Evolutionary conservation across 2,329 filamentous ascomycete genomes (phyloP), one percentile per base, ranked within the genome.

Genomic region (Exophiala spinifera): DNA sequence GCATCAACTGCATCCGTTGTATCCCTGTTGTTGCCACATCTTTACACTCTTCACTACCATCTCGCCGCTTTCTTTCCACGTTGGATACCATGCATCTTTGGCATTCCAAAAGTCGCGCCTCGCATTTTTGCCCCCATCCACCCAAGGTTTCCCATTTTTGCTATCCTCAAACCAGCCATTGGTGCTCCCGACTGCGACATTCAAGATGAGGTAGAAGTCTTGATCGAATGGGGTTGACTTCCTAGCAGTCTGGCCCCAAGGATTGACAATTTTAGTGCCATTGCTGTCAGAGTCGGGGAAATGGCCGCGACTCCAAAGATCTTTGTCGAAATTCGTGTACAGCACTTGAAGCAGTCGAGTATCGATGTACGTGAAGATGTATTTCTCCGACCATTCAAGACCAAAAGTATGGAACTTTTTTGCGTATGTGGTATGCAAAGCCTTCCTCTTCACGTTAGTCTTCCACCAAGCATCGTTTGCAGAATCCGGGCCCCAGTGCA

Each of bases 361-460:
- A 77, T 95, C 87, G 75, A 95, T 80, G 67, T 91, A 95, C 19
- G 88, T 91, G 75, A 92, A 95, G 58, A 95, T 76, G 70, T 95
- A 95, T 70, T 91, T 92, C 63, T 92, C 81, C 47, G 84, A 89
- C 89, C 89, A 95, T 71, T 95, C 89, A 2, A 95, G 71, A 13
- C 89, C 89, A 65, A 85, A 95, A 0, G 81, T 89, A 74, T 95
- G 88, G 75, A 84, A 89, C 20, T 73, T 81, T 1, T 76, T 72
- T 25, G 84, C 72, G 70, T 86, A 95, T 1, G 87, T 89, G 3
- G 86, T 89, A 73, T 90, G 89, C 28, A 91, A 77, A 10, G 88
- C 85, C 59, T 79, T 75, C 51, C 84, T 83, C 77, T 92, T 92
- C 67, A 86, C 85, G 69, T 91, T 91, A 58, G 88, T 92, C 62